Base-by-base conservation (phyloP, 805 yeast genomes). In the Barnettozyma pratensis region DNA sequence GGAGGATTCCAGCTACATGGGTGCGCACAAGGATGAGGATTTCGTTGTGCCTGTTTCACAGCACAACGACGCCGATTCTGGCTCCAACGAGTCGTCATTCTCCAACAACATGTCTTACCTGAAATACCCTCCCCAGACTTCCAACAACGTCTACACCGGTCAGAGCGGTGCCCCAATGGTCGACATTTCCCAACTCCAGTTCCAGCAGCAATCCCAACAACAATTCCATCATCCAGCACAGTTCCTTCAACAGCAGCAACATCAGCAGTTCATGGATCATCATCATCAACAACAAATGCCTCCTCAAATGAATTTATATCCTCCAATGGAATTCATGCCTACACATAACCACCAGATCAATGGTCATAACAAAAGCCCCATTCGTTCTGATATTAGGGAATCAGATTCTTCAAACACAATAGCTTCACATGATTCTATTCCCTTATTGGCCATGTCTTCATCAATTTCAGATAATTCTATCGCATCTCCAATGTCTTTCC, bases 341-440 rank as follows among this genome's bases (percentile, higher is more conserved):
- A 32, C 40, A 9, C 40, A 36, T 9, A 19, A 39, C 14, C 19
- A 28, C 19, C 19, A 19, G 19, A 19, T 19, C 19, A 19, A 19
- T 19, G 19, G 19, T 19, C 19, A 19, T 19, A 27, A 26, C 9
- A 47, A 42, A 27, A 40, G 42, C 31, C 44, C 51, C 48, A 41
- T 45, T 29, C 32, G 34, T 19, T 25, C 42, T 25, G n/a, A 29
- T 11, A 37, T 60, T 7, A 51, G 50, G 11, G 66, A 64, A 46
- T 68, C 73, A 3, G 56, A 56, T 14, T 66, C 73, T 10, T 62
- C 58, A 45, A 63, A 66, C 42, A 63, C 68, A 2, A 48, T 68
- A 6, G 64, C 68, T 4, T 67, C 73, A 1, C 52, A 53, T 37
- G 64, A 62, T 27, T 62, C 69, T 0, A 53, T 55, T 10, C 67